Evolutionary conservation across 208 protist species (phyloP), one percentile per base, ranked within the genome.

Genomic region (Wallacemonas sp.): DNA sequence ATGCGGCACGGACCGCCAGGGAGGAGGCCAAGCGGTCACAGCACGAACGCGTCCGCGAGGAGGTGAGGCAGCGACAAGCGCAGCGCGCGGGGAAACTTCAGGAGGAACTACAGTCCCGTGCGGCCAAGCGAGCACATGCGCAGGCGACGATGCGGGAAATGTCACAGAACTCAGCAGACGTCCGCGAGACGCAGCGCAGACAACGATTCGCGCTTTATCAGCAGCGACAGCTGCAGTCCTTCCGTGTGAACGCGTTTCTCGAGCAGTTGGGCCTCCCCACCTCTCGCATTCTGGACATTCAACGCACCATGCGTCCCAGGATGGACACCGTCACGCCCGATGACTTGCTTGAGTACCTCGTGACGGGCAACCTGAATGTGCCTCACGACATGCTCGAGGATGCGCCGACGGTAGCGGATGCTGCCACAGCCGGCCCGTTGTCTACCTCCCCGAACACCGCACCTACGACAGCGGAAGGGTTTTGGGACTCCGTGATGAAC

Each of bases 271-370:
- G 76, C 5, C 34, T 95, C 3, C 26, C 80, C 19, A 59, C 81
- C 9, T 72, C 79, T 0, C 80, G 75, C 9, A 69, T 91, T 22
- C 73, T 89, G 53, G 69, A 63, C 4, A 46, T 83, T 9, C 63
- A 77, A 11, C 39, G 66, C 12, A 66, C 46, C n/a, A 64, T 95
- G 11, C 68, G 62, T 0, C 33, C 66, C 14, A 59, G 80, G 12
- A 15, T 88, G 15, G 62, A 59, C 22, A 62, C 22, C n/a, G 81
- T 95, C 61, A 80, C 81, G 3, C 77, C 79, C 0, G 86, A 95
- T 41, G 83, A 90, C 22, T 62, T 95, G 26, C 72, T 95, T 2
- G 89, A 95, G 72, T 95, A 68, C 58, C 17, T 92, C 9, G 86
- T 95, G 17, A 85, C 83, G 12, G 89, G 89, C 4, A 77, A 65